Evolutionary conservation across 2,329 filamentous ascomycete genomes (phyloP).

Genomic region (Bipolaris oryzae): DNA sequence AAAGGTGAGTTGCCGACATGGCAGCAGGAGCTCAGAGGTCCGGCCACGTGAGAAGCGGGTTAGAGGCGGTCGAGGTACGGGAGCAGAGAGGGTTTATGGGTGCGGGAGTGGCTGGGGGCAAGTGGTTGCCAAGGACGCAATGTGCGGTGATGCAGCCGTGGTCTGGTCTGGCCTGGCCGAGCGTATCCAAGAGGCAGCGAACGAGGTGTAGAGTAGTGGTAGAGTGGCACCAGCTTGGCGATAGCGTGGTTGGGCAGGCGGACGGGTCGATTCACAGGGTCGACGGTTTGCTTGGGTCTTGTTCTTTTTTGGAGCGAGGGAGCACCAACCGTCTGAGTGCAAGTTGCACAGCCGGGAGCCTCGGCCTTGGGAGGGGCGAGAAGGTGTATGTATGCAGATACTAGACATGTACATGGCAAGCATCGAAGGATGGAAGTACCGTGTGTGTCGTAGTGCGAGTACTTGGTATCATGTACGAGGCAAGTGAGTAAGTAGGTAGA

Average conservation of each 20-base stretch:
- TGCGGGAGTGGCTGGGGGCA: not conserved
- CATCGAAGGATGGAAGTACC: too few relatives aligned
- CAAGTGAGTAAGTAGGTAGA: not conserved
- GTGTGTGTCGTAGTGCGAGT: too few relatives aligned
- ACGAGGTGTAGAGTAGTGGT: constrained; percentile 20
- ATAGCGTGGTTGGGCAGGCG: not conserved
- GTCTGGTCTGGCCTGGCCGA: constrained; percentile 11
- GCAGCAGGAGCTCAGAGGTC: constrained; percentile 50
- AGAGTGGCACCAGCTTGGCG: not conserved
- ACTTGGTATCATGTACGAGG: too few relatives aligned
- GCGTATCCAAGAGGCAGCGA: too few relatives aligned
- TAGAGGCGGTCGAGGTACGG: not conserved
- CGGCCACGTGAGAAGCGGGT: constrained; percentile 49
- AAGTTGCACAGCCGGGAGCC: too few relatives aligned
- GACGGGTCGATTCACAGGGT: not conserved
- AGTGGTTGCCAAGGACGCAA: constrained; percentile 9
- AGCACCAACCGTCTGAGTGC: too few relatives aligned
- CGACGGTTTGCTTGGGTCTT: too few relatives aligned
- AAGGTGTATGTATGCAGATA: too few relatives aligned
- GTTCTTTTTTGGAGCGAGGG: too few relatives aligned
- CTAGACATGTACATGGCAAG: too few relatives aligned
- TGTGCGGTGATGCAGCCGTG: constrained; percentile 24
- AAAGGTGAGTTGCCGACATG: constrained; percentile 3
- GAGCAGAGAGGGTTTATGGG: not conserved
- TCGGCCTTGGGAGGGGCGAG: too few relatives aligned